These are phyloP conservation scores for Phallus indusiatus DNA, from an alignment of 768 basidiomycete genomes.

Conservation along the genomic window DNA sequence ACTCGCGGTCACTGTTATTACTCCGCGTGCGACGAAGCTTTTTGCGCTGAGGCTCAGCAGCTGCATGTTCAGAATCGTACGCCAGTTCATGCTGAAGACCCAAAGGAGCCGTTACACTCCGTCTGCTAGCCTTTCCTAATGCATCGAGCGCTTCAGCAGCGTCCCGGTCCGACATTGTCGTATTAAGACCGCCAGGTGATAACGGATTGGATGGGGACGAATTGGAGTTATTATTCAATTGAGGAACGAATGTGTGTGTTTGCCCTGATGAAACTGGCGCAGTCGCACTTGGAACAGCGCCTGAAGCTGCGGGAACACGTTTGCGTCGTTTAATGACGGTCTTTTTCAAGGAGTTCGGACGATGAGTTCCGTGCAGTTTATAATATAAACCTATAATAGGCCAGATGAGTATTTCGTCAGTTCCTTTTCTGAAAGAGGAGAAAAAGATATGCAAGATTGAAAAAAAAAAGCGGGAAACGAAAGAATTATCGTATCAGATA, in stretches of 20 bases:
- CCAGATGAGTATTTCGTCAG: background rate
- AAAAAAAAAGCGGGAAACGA: slow-evolving; percentile 18
- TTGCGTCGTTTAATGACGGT: slow-evolving; percentile 97
- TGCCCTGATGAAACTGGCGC: slow-evolving; percentile 2
- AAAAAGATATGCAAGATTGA: slow-evolving; percentile 14
- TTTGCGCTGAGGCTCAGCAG: slow-evolving; percentile 5
- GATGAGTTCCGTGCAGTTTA: slow-evolving; percentile 94
- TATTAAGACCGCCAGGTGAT: background rate
- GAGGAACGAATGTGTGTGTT: slow-evolving; percentile 6
- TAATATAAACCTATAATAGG: slow-evolving; percentile 79
- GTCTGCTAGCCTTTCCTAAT: slow-evolving; percentile 45
- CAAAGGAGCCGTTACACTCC: background rate
- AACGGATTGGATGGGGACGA: background rate
- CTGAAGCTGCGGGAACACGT: slow-evolving; percentile 81
- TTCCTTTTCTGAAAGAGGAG: slow-evolving; percentile 10
- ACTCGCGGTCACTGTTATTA: slow-evolving; percentile 7
- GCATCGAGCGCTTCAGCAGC: slow-evolving; percentile 85
- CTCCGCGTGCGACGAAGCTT: background rate
- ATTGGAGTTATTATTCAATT: background rate
- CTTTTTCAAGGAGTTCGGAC: slow-evolving; percentile 98
- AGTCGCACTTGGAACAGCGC: background rate
- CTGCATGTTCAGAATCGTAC: background rate
- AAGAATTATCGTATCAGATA: slow-evolving; percentile 20
- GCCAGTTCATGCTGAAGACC: background rate
- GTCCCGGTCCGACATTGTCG: slow-evolving; percentile 67